Evolutionary conservation across 805 yeast species (phyloP).

Genomic region (Metschnikowia bowlesiae): DNA sequence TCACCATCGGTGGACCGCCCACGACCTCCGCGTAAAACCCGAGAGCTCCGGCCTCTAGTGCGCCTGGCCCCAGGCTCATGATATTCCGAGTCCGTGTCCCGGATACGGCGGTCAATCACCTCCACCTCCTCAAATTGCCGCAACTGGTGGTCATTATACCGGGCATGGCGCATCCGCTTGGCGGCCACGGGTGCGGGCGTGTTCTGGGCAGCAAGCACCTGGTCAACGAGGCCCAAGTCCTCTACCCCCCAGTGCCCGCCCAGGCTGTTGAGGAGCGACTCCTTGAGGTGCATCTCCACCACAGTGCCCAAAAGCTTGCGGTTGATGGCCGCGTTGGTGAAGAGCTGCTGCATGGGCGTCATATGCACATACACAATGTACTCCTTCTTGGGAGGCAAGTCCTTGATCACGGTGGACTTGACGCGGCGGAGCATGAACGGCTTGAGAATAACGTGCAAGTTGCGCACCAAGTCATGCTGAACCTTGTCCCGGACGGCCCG

Average conservation of each 20-base stretch:
- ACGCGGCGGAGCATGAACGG: slow-evolving; percentile 84
- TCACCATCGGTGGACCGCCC: neutral
- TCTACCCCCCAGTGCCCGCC: slow-evolving; percentile 11
- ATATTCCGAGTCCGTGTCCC: neutral
- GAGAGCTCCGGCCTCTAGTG: neutral
- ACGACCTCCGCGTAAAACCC: neutral
- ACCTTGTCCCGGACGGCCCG: slow-evolving; percentile 54
- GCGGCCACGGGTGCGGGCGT: neutral
- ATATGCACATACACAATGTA: slow-evolving; percentile 73
- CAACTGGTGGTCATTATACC: slow-evolving; percentile 1
- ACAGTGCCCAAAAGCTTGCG: slow-evolving; percentile 43
- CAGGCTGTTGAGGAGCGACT: slow-evolving; percentile 45
- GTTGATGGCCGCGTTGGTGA: slow-evolving; percentile 53
- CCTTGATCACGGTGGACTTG: slow-evolving; percentile 62
- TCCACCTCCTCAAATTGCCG: neutral
- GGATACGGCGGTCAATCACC: neutral
- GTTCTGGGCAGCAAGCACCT: slow-evolving; percentile 38
- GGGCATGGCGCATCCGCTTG: neutral
- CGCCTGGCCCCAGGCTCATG: neutral
- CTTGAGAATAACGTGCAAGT: slow-evolving; percentile 79
- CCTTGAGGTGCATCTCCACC: slow-evolving; percentile 45
- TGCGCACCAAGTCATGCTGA: slow-evolving; percentile 54
- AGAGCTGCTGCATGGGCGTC: slow-evolving; percentile 55
- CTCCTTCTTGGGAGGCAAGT: slow-evolving; percentile 85
- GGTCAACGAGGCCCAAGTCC: slow-evolving; percentile 30